phyloP scores from a whole-genome alignment of 345 rosid species.

The Geranium brycei region DNA sequence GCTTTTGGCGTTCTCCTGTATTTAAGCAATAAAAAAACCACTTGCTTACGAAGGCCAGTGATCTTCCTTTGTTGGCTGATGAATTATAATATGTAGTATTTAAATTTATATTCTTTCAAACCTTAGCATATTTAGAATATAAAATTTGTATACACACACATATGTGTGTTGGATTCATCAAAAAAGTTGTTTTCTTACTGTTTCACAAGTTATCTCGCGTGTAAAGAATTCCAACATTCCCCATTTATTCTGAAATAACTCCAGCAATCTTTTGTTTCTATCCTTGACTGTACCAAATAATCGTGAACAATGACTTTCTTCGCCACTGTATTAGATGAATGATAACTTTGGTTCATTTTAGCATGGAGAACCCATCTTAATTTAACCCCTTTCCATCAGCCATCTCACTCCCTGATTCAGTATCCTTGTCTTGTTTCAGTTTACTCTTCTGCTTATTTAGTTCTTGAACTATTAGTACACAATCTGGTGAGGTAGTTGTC shows the following conservation, averaged over 20 bases:
- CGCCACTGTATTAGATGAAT: neutral
- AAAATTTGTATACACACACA: neutral
- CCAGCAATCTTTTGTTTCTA: neutral
- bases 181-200: too few species aligned
- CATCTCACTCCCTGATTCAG: neutral
- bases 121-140: too few species aligned
- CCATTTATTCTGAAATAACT: neutral
- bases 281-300: neutral
- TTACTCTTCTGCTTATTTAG: neutral
- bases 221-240: neutral
- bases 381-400: neutral
- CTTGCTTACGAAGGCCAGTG: too few species aligned
- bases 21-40: too few species aligned
- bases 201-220: neutral
- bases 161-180: neutral
- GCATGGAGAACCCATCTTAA: too few species aligned
- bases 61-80: too few species aligned
- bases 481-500: conserved; percentile 10
- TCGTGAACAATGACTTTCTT: neutral
- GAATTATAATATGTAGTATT: too few species aligned
- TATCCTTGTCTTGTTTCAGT: neutral
- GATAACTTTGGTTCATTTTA: too few species aligned
- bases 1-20: neutral
- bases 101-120: too few species aligned
- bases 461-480: neutral